Evolutionary conservation across 1,284 basidiomycete genomes (phyloP).

Genomic region (Pisolithus thermaeus): DNA sequence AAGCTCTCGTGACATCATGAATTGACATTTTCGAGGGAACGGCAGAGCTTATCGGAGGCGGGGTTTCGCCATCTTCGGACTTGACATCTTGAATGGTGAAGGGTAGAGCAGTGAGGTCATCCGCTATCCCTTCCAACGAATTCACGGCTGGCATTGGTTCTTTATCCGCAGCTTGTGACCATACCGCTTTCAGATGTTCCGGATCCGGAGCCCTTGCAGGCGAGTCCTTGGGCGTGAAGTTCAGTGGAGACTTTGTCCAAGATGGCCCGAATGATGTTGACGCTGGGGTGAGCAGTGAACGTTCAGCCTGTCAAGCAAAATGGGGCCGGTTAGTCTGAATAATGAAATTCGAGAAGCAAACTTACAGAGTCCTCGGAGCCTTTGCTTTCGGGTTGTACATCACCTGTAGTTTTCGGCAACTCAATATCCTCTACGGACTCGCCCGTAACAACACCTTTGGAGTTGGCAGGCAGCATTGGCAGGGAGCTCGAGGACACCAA

Average conservation of each 20-base stretch:
- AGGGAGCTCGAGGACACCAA: constrained; percentile 10
- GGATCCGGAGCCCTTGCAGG: constrained; percentile 63
- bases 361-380: constrained; percentile 44
- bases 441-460: constrained; percentile 15
- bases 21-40: constrained; percentile 67
- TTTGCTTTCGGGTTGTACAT: constrained; percentile 38
- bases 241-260: constrained; percentile 62
- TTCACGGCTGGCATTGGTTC: constrained; percentile 60
- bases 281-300: constrained; percentile 45
- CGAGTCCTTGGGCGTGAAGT: constrained; percentile 53
- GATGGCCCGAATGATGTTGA: constrained; percentile 36
- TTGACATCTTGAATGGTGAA: constrained; percentile 77
- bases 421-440: constrained; percentile 14
- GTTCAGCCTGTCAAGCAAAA: constrained; percentile 34
- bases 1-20: constrained; percentile 74
- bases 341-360: constrained; percentile 6
- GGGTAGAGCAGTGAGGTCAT: constrained; percentile 68
- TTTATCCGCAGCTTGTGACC: constrained; percentile 73
- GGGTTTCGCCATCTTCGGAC: constrained; percentile 73
- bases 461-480: constrained; percentile 6
- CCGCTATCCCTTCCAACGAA: constrained; percentile 71
- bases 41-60: constrained; percentile 56
- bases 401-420: constrained; percentile 22
- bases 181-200: constrained; percentile 75
- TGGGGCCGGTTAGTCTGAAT: constrained; percentile 8